Base-by-base conservation (phyloP, 2,329 filamentous ascomycete genomes). In the Verticillium nubilum region DNA sequence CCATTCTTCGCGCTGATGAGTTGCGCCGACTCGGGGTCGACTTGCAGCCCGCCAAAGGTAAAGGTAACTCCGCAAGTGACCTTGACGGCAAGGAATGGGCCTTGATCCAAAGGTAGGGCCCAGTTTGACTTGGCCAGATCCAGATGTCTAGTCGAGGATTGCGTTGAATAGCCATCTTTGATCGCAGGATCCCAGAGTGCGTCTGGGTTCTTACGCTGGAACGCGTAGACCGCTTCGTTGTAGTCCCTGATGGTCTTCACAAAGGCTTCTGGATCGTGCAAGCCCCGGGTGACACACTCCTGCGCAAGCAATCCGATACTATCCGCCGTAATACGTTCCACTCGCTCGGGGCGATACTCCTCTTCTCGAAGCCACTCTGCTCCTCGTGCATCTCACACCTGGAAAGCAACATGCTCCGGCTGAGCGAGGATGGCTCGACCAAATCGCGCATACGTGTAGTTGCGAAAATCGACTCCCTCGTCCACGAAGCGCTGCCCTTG, bases 361-460 rank as follows among this genome's bases (percentile, higher is more conserved):
- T 89, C 87, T 0, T 69, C 62, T 2, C 86, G 75, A 17, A 89
- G 71, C 82, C 81, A 85, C 1, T 70, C 69, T 13, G 75, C 77
- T 0, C 74, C 78, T 15, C 78, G 70, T 0, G 77, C 71, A 64
- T 89, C 87, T 83, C 85, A 90, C 0, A 89, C 68, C 67, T 90
- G 86, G 65, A 87, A 90, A 0, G 84, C 86, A 9, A 81, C 68
- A 5, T 82, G 77, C 0, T 78, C 77, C 0, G 85, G 83, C 64
- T 89, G 86, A 15, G 73, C 70, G 19, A 89, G 72, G 54, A 90
- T 87, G 10, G 81, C 84, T 15, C 78, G 73, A 0, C 87, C 86
- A 65, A 89, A 87, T 64, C 82, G 82, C 27, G 86, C 87, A 64
- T 89, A 89, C 0, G 86, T 89, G 66, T 84, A 88, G 67, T 89